These are phyloP conservation scores for Moricandia moricandioides DNA, from an alignment of 345 rosid genomes.

Conservation along the genomic window DNA sequence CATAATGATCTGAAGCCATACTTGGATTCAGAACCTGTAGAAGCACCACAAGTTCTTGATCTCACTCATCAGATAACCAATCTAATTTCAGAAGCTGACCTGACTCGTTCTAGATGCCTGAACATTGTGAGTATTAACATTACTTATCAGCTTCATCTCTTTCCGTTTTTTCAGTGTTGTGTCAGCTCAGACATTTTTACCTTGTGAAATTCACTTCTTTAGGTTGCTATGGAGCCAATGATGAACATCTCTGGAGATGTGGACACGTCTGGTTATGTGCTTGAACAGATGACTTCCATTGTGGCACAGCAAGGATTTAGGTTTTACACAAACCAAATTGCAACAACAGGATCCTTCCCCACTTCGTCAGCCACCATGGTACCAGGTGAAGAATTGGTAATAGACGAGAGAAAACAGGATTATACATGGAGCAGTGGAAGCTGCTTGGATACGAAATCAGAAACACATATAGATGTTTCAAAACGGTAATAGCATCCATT, in stretches of 20 bases:
- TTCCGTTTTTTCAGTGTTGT: not conserved
- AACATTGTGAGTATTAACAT: constrained; percentile 41
- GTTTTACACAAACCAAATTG: constrained; percentile 49
- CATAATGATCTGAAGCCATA: constrained; percentile 46
- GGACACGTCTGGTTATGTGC: constrained; percentile 45
- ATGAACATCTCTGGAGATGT: constrained; percentile 42
- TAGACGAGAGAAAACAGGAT: constrained; percentile 31
- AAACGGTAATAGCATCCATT: constrained; percentile 37
- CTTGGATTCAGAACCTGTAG: constrained; percentile 51
- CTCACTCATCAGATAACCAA: constrained; percentile 56
- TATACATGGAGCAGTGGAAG: constrained; percentile 30
- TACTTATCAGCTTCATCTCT: not conserved
- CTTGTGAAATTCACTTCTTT: constrained; percentile 27
- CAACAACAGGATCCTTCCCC: constrained; percentile 35
- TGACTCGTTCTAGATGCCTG: constrained; percentile 49
- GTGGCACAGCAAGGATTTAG: constrained; percentile 61
- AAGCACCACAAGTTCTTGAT: constrained; percentile 47
- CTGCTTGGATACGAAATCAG: constrained; percentile 36
- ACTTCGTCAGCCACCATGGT: constrained; percentile 29
- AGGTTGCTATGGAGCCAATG: constrained; percentile 55
- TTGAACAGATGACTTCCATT: constrained; percentile 53
- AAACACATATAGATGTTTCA: constrained; percentile 19
- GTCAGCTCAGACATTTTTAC: not conserved
- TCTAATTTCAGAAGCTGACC: constrained; percentile 73
- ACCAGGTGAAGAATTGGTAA: constrained; percentile 34